Percentiles rank a stretch among this genome's conserved stretches.
Evolutionary conservation across 2,329 filamentous ascomycete genomes (phyloP).

Genomic region (Hypoxylon sp.): DNA sequence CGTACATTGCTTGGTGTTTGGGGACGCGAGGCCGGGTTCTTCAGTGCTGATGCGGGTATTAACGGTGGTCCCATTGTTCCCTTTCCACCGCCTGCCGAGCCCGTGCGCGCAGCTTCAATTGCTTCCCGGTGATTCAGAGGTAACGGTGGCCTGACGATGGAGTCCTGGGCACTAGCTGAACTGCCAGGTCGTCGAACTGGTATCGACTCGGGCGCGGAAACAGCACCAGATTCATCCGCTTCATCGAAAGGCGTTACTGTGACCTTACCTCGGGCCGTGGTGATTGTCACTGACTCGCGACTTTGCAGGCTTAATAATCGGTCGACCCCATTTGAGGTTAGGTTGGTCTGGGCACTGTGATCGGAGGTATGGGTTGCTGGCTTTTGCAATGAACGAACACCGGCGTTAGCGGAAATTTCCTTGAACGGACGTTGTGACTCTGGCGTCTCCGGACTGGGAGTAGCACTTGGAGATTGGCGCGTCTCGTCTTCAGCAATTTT

Average conservation of each 20-base stretch:
- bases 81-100: constrained; percentile 61
- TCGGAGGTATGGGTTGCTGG: constrained; percentile 66
- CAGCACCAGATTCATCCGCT: constrained; percentile 50
- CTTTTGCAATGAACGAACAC: constrained; percentile 56
- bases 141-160: constrained; percentile 72
- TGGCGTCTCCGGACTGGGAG: constrained; percentile 59
- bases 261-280: constrained; percentile 32
- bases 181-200: constrained; percentile 73
- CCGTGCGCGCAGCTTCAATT: constrained; percentile 81
- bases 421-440: constrained; percentile 69
- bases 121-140: constrained; percentile 85
- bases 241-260: constrained; percentile 46
- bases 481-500: constrained; percentile 75
- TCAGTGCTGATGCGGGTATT: constrained; percentile 79
- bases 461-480: constrained; percentile 62
- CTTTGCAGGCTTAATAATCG: constrained; percentile 72
- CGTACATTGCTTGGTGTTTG: constrained; percentile 68
- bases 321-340: constrained; percentile 87
- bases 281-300: constrained; percentile 41
- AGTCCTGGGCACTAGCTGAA: constrained; percentile 71
- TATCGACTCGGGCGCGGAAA: constrained; percentile 53
- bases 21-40: constrained; percentile 62
- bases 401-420: constrained; percentile 71
- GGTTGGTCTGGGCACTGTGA: constrained; percentile 81
- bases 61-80: constrained; percentile 84